Conservation (phyloP, 2,329 filamentous ascomycete species). For the Pyricularia grisea region DNA sequence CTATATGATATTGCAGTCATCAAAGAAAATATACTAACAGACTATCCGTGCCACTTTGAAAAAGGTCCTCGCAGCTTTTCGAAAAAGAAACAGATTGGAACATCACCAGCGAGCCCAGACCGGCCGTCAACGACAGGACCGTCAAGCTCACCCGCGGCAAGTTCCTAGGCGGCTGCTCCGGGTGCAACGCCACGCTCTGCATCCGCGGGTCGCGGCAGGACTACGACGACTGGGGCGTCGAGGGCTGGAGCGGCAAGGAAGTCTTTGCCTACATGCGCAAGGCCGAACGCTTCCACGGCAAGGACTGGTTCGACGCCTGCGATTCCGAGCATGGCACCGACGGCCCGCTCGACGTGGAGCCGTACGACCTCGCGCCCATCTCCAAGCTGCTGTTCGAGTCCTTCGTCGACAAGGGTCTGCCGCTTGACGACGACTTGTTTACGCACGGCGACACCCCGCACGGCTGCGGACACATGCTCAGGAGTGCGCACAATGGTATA, state of each 20-base stretch:
- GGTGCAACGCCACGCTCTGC: constrained; percentile 57
- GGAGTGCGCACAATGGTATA: constrained; percentile 48
- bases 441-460: constrained; percentile 41
- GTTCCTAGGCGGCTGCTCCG: constrained; percentile 47
- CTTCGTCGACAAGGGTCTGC: constrained; percentile 42
- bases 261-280: constrained; percentile 43
- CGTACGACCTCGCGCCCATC: constrained; percentile 42
- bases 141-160: constrained; percentile 38
- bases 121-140: not conserved
- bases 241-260: constrained; percentile 51
- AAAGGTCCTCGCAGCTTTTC: not conserved
- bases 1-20: too few species aligned
- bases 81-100: not conserved
- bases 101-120: not conserved
- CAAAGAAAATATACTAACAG: not conserved
- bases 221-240: constrained; percentile 62
- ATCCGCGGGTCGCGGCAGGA: constrained; percentile 46
- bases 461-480: constrained; percentile 39
- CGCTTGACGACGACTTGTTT: constrained; percentile 38
- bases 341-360: constrained; percentile 44
- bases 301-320: constrained; percentile 30
- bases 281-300: constrained; percentile 48
- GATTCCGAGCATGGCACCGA: constrained; percentile 30
- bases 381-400: constrained; percentile 37
- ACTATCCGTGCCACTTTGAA: not conserved